Base-by-base conservation (phyloP, 352 stramenopile species). In the Elongisporangium anandrum region DNA sequence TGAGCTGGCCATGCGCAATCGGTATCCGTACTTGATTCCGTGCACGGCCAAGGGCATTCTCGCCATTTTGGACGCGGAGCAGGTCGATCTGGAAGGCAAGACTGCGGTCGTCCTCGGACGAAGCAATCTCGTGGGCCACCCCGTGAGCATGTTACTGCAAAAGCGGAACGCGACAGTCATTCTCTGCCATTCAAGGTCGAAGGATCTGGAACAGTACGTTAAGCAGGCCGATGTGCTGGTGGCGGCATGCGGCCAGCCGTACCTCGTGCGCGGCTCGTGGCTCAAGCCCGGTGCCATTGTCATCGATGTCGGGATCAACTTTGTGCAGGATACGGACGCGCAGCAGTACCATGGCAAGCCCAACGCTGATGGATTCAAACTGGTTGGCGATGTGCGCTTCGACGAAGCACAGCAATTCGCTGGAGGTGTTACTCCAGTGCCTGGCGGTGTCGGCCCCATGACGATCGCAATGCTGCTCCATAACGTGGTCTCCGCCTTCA, bases 281-380 rank as follows among this genome's bases (percentile, higher is more conserved):
- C 70, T 99, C 38, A 99, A 99, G 69, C 83, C 92, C 13, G 97
- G 97, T 17, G 94, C 92, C 13, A 89, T 97, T 5, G 97, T 99
- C 7, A 95, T 99, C 65, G 97, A 99, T 76, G 97, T 99, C 16
- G 98, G 98, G 8, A 99, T 99, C 71, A 99, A 99, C 67, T 97
- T 94, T 61, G 91, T 99, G 3, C 48, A 73, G 3, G 60, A 65
- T 19, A 56, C 64, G 0, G 61, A 71, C n/a, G 24, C 48, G 16
- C 55, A 47, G 9, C 0, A 15, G 10, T 92, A 81, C 53, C 75
- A 92, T 61, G 79, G 79, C 6, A 50, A 70, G 21, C 56, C 64
- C 26, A 92, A 86, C 50, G 60, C 59, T 16, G 81, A 95, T 54
- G 95, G 96, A 21, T 99, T 99, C 75, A 95, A 96, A 61, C 84